Conservation (phyloP, 2,329 filamentous ascomycete genomes). For the Paramyrothecium roridum region DNA sequence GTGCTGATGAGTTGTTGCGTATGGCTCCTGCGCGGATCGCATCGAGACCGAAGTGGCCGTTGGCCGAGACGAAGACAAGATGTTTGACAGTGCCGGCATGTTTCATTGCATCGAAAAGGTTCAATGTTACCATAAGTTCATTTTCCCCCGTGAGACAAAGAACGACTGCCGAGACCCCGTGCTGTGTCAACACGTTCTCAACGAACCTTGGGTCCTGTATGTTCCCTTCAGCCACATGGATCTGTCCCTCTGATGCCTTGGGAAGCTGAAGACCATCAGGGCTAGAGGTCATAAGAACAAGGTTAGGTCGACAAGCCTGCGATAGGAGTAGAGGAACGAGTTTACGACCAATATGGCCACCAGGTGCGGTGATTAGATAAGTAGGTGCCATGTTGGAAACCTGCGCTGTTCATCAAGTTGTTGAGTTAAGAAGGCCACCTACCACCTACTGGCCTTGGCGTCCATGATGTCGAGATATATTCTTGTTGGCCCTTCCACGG, state of each 20-base stretch:
- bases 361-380: slow-evolving; percentile 10
- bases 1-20: slow-evolving; percentile 4
- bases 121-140: slow-evolving; percentile 11
- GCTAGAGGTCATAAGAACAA: slow-evolving; percentile 7
- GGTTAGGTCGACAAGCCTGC: slow-evolving; percentile 1
- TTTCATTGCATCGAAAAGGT: slow-evolving; percentile 8
- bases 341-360: slow-evolving; percentile 7
- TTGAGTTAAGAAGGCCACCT: too few species aligned
- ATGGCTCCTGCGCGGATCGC: slow-evolving; percentile 4
- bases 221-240: slow-evolving; percentile 7
- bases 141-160: slow-evolving; percentile 9
- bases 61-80: slow-evolving; percentile 9
- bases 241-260: not conserved
- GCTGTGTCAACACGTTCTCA: slow-evolving; percentile 1
- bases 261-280: slow-evolving; percentile 3
- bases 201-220: slow-evolving; percentile 8
- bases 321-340: slow-evolving; percentile 10
- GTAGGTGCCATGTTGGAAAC: not conserved
- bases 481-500: too few species aligned
- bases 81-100: slow-evolving; percentile 5
- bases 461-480: too few species aligned
- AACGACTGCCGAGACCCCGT: slow-evolving; percentile 5
- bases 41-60: slow-evolving; percentile 6
- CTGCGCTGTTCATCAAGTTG: too few species aligned
- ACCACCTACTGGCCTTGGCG: too few species aligned